These are phyloP conservation scores for Dioscorea cayenensis DNA, from an alignment of 116 monocot species.

Conservation along the genomic window DNA sequence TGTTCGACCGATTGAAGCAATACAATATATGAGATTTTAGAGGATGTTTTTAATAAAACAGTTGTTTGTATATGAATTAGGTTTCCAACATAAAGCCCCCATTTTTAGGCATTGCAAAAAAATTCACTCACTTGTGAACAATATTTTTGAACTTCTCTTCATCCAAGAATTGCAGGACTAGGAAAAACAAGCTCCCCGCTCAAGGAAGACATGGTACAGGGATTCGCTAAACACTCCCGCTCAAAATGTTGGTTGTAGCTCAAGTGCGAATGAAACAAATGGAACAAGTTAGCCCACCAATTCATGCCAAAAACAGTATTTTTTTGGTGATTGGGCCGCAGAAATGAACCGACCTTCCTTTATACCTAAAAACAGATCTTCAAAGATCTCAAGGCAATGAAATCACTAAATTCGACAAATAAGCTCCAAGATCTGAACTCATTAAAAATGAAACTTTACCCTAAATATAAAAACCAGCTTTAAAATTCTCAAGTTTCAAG, in stretches of 20 bases:
- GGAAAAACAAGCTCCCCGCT: constrained; percentile 51
- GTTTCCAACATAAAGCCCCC: neutral
- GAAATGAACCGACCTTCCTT: no score
- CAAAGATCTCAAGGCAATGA: neutral
- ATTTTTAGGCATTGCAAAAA: neutral
- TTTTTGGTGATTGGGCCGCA: neutral
- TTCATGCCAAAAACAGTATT: neutral
- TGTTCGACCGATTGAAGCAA: no score
- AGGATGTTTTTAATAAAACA: no score
- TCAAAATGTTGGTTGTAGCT: constrained; percentile 8
- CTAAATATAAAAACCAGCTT: neutral
- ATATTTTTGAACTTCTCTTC: constrained; percentile 45
- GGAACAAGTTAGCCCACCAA: neutral
- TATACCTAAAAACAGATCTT: neutral
- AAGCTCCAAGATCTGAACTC: neutral
- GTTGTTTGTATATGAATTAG: no score
- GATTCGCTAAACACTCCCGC: constrained; percentile 33
- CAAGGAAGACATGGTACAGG: constrained; percentile 35
- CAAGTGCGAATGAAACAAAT: neutral
- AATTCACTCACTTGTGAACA: constrained; percentile 29
- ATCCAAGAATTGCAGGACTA: constrained; percentile 41
- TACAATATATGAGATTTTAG: no score
- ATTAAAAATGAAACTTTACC: no score
- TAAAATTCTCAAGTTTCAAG: neutral
- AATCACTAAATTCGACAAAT: neutral